Evolutionary conservation across 2,329 filamentous ascomycete genomes (phyloP), one percentile per base, ranked within the genome.

Genomic region (Diplocarpon rosae): DNA sequence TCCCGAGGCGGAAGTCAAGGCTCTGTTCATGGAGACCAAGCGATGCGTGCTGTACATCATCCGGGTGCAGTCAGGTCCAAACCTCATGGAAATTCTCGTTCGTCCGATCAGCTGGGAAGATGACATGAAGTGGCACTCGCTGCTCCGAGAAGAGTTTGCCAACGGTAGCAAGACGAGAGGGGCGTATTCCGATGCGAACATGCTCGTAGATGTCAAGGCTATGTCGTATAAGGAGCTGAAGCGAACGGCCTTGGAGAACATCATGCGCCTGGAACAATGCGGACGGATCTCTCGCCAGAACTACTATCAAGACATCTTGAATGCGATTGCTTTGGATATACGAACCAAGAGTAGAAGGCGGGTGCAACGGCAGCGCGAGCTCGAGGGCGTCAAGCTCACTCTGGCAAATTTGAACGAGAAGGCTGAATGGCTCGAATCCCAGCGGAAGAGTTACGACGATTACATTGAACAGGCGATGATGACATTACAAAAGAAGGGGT

Each of bases 391-490:
- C 16, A 75, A 83, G 24, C 69, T 83, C 46, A 92, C 86, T 1
- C 70, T 92, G 13, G 65, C 72, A 35, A 85, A 88, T 52, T 67
- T 93, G 49, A 80, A 86, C 63, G 79, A 88, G 56, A 92, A 98
- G 68, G 89, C 90, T 31, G 77, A 80, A 53, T 98, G 93, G 66
- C 75, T 98, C 9, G 92, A 98, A 61, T 84, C 88, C 56, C 92
- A 98, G 66, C 78, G 94, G 49, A 95, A 95, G 72, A 92, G 83
- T 53, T 98, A 98, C 68, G 95, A 98, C 62, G 88, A 98, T 67
- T 98, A 98, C 66, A 95, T 98, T 60, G 93, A 98, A 68, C 89
- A 95, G 64, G 90, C 92, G 39, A 95, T 98, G 86, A 75, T 89
- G 48, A 98, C 93, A 4, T 72, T 98, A 47, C 92, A 96, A 65